These are phyloP conservation scores for Tricholoma flavovirens DNA, from an alignment of 768 basidiomycete genomes.

Conservation along the genomic window DNA sequence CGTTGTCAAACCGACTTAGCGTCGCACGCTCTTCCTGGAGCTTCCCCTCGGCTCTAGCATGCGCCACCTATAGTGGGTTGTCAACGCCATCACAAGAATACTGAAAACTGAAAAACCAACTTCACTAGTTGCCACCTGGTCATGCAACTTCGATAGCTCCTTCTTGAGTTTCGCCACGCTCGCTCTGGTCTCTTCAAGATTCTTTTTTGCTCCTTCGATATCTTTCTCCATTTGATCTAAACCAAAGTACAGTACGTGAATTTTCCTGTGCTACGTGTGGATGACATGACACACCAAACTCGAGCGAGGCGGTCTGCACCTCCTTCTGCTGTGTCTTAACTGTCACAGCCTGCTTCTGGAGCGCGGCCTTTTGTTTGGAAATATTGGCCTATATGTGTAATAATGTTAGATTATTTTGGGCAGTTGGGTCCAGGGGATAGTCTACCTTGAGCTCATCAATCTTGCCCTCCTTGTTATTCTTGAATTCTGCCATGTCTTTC, in stretches of 20 bases:
- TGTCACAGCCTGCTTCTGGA: constrained; percentile 74
- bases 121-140: constrained; percentile 41
- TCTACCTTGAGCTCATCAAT: constrained; percentile 86
- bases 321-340: constrained; percentile 90
- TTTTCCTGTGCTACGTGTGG: neutral
- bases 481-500: constrained; percentile 97
- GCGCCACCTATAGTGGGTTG: constrained; percentile 38
- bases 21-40: constrained; percentile 85
- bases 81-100: neutral
- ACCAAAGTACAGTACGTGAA: constrained; percentile 1
- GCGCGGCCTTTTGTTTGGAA: constrained; percentile 67
- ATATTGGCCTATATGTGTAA: constrained; percentile 55
- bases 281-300: constrained; percentile 58
- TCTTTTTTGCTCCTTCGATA: constrained; percentile 45
- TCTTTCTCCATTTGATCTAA: constrained; percentile 81
- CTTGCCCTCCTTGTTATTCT: constrained; percentile 97
- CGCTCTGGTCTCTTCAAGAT: constrained; percentile 34
- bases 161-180: constrained; percentile 50
- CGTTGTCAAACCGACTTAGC: constrained; percentile 81
- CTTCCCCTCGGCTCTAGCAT: constrained; percentile 61
- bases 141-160: constrained; percentile 57
- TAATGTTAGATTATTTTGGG: neutral
- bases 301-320: constrained; percentile 78
- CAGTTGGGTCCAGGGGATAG: neutral
- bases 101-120: constrained; percentile 25